These are phyloP conservation scores for Parastagonospora avenae DNA, from an alignment of 2,329 filamentous ascomycete genomes.

Conservation along the genomic window DNA sequence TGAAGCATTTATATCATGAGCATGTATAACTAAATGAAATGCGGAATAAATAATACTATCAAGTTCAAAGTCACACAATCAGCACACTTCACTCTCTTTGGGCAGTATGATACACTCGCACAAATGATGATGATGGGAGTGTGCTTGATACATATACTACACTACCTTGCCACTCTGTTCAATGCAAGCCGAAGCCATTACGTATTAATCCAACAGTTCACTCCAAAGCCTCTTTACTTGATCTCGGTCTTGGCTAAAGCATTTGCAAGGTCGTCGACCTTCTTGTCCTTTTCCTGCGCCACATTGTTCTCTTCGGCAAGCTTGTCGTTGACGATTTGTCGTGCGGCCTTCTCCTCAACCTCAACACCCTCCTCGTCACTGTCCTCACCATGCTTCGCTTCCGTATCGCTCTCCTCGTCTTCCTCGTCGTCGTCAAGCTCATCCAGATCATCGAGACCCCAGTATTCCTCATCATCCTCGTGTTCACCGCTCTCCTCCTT, in stretches of 20 bases:
- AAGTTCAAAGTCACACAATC: too few relatives aligned
- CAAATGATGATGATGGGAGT: too few relatives aligned
- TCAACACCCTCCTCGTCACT: conserved; percentile 69
- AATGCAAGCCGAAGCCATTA: not conserved
- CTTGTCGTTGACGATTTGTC: conserved; percentile 70
- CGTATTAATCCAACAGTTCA: not conserved
- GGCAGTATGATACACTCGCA: too few relatives aligned
- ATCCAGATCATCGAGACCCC: conserved; percentile 65
- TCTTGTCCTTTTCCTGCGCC: conserved; percentile 72
- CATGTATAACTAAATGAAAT: not conserved
- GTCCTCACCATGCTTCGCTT: conserved; percentile 65
- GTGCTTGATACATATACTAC: too few relatives aligned
- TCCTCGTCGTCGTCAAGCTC: conserved; percentile 88
- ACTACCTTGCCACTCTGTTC: too few relatives aligned
- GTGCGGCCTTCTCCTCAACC: conserved; percentile 46
- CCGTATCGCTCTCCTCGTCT: conserved; percentile 71
- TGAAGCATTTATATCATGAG: not conserved
- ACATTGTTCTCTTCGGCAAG: conserved; percentile 75
- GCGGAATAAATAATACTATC: not conserved
- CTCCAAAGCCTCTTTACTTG: conserved; percentile 21
- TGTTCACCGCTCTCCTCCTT: conserved; percentile 64
- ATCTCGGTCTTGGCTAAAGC: conserved; percentile 71
- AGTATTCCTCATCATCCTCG: conserved; percentile 61
- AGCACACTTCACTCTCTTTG: too few relatives aligned
- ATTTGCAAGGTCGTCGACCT: conserved; percentile 80